Evolutionary conservation across 225 moss, liverwort and hornwort species (phyloP).

Genomic region (Climacium dendroides): DNA sequence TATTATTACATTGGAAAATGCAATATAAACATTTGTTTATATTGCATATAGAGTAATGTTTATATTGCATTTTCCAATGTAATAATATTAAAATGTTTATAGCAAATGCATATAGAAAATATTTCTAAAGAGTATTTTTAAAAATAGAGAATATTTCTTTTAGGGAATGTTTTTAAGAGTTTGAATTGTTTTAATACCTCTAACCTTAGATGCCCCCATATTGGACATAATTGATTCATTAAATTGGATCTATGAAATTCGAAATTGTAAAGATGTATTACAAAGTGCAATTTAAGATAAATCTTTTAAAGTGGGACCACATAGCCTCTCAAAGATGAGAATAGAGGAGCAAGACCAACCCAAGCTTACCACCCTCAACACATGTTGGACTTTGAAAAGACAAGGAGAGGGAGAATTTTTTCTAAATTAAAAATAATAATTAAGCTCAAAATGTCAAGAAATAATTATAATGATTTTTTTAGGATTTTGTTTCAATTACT

Average conservation of each 20-base stretch:
- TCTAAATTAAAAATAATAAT: no score
- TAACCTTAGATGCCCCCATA: rapidly evolving
- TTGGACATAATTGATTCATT: not conserved
- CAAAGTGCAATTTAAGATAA: not conserved
- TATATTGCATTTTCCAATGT: no score
- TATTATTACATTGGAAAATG: not conserved
- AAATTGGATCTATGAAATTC: not conserved
- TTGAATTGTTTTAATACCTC: not conserved
- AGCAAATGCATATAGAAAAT: not conserved
- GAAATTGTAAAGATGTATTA: not conserved
- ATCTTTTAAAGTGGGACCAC: no score
- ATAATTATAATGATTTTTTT: not conserved
- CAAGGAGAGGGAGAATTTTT: no score
- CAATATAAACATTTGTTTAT: no score
- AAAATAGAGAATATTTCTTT: rapidly evolving
- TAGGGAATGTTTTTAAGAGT: no score
- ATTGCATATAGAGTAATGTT: no score
- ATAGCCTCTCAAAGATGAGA: no score
- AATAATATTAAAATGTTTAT: no score
- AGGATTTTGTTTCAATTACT: not conserved
- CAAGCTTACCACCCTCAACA: no score
- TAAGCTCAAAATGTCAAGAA: not conserved
- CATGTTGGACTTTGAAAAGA: no score
- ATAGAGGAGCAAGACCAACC: no score
- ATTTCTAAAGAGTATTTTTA: rapidly evolving